Evolutionary conservation across 768 basidiomycete species (phyloP).

Genomic region (Tricholoma sp.): DNA sequence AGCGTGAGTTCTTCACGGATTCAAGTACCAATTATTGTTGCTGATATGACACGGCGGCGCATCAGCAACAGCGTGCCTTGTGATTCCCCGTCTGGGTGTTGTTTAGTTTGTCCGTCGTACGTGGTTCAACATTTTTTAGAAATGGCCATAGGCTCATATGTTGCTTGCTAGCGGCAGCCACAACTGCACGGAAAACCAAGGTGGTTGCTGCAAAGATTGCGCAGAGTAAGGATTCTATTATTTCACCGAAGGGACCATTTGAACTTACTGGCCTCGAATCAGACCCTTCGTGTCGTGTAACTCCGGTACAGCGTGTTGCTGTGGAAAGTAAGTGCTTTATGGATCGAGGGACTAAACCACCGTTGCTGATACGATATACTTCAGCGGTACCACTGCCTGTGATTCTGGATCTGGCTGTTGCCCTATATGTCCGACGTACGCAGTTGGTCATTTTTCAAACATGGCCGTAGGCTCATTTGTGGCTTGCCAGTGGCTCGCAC

Average conservation of each 20-base stretch:
- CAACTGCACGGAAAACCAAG: not conserved
- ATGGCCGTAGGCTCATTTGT: not conserved
- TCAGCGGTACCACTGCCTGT: not conserved
- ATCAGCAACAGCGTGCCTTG: not conserved
- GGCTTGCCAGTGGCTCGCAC: not conserved
- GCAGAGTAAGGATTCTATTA: not conserved
- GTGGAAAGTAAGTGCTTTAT: not conserved
- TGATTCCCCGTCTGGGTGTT: not conserved
- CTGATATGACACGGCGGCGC: not conserved
- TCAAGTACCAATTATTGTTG: not conserved
- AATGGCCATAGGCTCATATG: not conserved
- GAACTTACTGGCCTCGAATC: not conserved
- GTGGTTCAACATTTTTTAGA: not conserved
- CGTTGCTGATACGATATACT: not conserved
- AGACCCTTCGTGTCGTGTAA: not conserved
- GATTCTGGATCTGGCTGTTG: no score
- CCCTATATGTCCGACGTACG: no score
- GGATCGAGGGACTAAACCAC: not conserved
- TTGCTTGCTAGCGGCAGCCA: not conserved
- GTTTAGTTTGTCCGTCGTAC: not conserved
- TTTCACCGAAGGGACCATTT: not conserved
- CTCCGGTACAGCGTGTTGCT: not conserved
- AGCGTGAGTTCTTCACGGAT: not conserved
- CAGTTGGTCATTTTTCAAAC: no score
- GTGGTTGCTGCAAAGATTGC: not conserved